Conservation (phyloP, 345 rosid genomes). For the Arabidopsis arenosa region DNA sequence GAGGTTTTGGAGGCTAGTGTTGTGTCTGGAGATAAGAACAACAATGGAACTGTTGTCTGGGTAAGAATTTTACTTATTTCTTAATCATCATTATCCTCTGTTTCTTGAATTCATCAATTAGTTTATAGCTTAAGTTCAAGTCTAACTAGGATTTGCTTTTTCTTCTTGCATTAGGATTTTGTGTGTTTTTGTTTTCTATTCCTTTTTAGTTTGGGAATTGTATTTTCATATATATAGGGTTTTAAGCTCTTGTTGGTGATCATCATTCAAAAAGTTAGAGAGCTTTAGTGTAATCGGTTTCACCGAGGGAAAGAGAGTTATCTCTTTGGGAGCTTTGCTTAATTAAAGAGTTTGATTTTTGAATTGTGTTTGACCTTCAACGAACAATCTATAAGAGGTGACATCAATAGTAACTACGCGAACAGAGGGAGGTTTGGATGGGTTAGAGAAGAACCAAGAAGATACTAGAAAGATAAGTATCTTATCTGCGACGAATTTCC, state of each 20-base stretch:
- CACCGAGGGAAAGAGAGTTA: not conserved
- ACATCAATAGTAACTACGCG: too few relatives aligned
- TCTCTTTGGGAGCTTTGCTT: not conserved
- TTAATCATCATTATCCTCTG: not conserved
- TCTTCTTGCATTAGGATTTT: not conserved
- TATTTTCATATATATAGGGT: too few relatives aligned
- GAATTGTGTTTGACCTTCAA: too few relatives aligned
- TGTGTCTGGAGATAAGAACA: constrained; percentile 42
- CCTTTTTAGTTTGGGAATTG: not conserved
- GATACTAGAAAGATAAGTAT: too few relatives aligned
- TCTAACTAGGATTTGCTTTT: not conserved
- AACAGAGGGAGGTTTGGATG: too few relatives aligned
- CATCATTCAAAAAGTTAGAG: too few relatives aligned
- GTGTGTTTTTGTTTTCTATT: not conserved
- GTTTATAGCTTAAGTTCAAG: not conserved
- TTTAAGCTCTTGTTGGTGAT: too few relatives aligned
- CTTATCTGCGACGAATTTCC: too few relatives aligned
- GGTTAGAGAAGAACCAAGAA: too few relatives aligned
- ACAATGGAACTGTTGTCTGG: constrained; percentile 62
- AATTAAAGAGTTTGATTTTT: not conserved
- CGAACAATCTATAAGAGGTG: too few relatives aligned
- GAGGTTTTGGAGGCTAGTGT: constrained; percentile 64
- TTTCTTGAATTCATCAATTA: not conserved
- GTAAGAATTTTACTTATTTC: constrained; percentile 47
- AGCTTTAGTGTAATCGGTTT: too few relatives aligned